Evolutionary conservation across 352 stramenopile species (phyloP), one percentile per base, ranked within the genome.

Genomic region (Globisporangium rhizosaccharum): DNA sequence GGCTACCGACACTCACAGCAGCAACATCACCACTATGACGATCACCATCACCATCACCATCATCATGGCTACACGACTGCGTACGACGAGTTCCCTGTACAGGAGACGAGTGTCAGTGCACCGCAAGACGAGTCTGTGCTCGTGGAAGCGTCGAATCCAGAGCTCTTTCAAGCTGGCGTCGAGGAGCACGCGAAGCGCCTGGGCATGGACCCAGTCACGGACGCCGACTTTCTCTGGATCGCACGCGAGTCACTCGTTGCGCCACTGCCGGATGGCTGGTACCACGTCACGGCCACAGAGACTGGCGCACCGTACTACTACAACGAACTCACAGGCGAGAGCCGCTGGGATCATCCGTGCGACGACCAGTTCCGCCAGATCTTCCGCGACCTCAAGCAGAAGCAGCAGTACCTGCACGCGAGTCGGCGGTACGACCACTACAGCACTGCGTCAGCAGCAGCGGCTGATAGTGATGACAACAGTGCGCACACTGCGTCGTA

Each of bases 251-350:
- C 82, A 26, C 69, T 94, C 15, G 70, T 94, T 2, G 85, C 85
- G 14, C 68, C 72, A 18, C 53, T 94, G n/a, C 85, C 85, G 1
- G 57, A 76, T 28, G 81, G 76, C 1, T 94, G 82, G 82, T 79
- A 85, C 26, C 70, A 87, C 56, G 75, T 83, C 44, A 79, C 79
- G 46, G 79, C 81, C 5, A 79, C 62, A 3, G 73, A 87, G 62
- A 83, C 70, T 17, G 76, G 70, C 11, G 67, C 73, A 41, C 81
- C 81, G 52, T 92, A 92, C 46, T 94, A 92, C 51, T 94, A 94
- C 70, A 88, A 90, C 53, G 70, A 80, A n/a, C 59, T 73, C 17
- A 85, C 73, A 1, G 82, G 83, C 10, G 85, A 92, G 53, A 94
- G 85, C 59, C 71, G 82, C 39, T 94, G 85, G 85, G 85, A 92